Evolutionary conservation across 257 asterid species (phyloP).

Genomic region (Solanum medicagineum): DNA sequence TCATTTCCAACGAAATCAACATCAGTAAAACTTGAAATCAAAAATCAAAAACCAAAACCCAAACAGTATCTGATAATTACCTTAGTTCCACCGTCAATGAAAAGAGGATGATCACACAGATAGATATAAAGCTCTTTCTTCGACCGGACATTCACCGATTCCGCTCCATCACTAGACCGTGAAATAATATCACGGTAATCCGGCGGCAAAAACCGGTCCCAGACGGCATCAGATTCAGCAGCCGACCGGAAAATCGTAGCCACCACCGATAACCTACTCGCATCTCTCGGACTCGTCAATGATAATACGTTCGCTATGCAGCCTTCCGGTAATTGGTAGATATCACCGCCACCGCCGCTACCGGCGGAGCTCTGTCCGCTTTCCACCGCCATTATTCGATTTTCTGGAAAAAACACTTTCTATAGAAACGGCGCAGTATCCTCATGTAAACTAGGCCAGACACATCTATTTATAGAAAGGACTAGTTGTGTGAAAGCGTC

Average conservation of each 20-base stretch:
- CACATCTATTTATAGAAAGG: background rate
- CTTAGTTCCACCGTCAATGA: conserved; percentile 56
- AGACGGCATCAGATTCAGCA: conserved; percentile 57
- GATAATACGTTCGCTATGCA: conserved; percentile 58
- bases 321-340: conserved; percentile 54
- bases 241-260: conserved; percentile 51
- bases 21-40: no score
- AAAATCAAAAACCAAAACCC: background rate
- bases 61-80: conserved; percentile 6
- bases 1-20: background rate
- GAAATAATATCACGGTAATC: conserved; percentile 44
- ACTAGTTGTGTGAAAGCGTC: no score
- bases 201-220: conserved; percentile 68
- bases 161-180: conserved; percentile 22
- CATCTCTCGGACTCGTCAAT: conserved; percentile 64
- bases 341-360: background rate
- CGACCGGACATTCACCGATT: conserved; percentile 12
- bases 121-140: conserved; percentile 54
- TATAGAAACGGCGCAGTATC: background rate
- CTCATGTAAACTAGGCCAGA: background rate
- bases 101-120: conserved; percentile 43
- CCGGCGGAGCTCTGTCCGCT: background rate
- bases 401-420: background rate
- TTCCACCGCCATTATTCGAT: conserved; percentile 23
- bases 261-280: conserved; percentile 47